Base-by-base conservation (phyloP, 1,284 basidiomycete genomes). In the Caloboletus inedulis region DNA sequence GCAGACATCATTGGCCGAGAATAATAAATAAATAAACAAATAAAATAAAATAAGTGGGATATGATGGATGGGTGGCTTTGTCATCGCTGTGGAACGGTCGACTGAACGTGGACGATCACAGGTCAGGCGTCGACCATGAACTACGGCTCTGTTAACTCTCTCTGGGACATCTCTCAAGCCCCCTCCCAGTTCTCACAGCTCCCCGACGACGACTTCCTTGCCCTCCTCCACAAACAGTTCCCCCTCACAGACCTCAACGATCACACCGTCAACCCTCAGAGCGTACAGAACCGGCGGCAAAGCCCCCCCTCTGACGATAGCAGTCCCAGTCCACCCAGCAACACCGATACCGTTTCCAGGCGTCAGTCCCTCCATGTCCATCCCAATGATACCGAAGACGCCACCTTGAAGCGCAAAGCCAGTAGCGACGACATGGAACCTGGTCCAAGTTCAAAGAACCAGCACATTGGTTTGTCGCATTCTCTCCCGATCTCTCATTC, bases 191-290 rank as follows among this genome's bases (percentile, higher is more conserved):
- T 84, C 73, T 77, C 84, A n/a, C 79, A 83, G 46, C 71, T 89
- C 46, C 77, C 82, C 29, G 87, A 89, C 63, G 82, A 85, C 62
- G 87, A 89, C 69, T 89, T 91, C 60, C 80, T 91, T 50, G 81
- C 84, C 16, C 76, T 90, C 48, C 77, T 91, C 3, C 82, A 85
- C 65, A 88, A 87, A 62, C 87, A 89, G 66, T 88, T 87, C 62
- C 74, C 76, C 18, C 57, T 55, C 61, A 25, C 61, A 47, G 59
- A 64, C 61, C 44, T 62, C 51, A 54, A 58, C 59, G 51, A 64
- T 57, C 58, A 55, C 50, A 57, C 57, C 56, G 56, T 58, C 47
- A 52, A 87, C 61, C 85, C 85, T 0, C 81, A 84, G 65, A 77
- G 68, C 58, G 71, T 78, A 7, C 72, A 55, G n/a, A 47, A 73